phyloP scores from a whole-genome alignment of 495 filamentous ascomycete species.

The Terfezia boudieri region DNA sequence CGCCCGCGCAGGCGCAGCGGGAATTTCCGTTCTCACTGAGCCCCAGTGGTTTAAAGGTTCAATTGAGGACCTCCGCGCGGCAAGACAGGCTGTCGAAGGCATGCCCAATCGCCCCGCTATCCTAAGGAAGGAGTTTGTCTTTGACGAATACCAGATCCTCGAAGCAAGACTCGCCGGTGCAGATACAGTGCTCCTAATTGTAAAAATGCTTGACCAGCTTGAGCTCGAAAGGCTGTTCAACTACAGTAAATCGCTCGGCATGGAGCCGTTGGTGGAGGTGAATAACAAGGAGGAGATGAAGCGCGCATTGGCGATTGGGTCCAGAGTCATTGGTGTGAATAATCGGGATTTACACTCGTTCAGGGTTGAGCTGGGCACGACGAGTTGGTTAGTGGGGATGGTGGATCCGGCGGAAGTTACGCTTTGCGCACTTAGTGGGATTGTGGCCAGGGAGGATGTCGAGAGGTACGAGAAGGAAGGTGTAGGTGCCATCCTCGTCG shows the following conservation, averaged over 20 bases:
- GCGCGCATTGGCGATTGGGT: slow-evolving; percentile 60
- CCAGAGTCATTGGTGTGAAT: slow-evolving; percentile 95
- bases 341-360: slow-evolving; percentile 91
- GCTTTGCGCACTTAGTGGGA: slow-evolving; percentile 85
- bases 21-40: slow-evolving; percentile 93
- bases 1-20: slow-evolving; percentile 79
- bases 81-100: slow-evolving; percentile 66
- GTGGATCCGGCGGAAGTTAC: slow-evolving; percentile 60
- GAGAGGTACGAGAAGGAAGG: slow-evolving; percentile 68
- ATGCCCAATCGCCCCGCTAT: slow-evolving; percentile 83
- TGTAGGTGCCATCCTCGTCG: slow-evolving; percentile 81
- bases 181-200: slow-evolving; percentile 86
- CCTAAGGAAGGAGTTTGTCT: slow-evolving; percentile 89
- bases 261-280: slow-evolving; percentile 96
- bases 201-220: slow-evolving; percentile 78
- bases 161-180: slow-evolving; percentile 85
- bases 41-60: slow-evolving; percentile 98
- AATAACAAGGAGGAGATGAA: slow-evolving; percentile 87
- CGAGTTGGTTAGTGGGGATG: slow-evolving; percentile 66
- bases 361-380: slow-evolving; percentile 88
- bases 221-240: slow-evolving; percentile 59
- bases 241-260: slow-evolving; percentile 74
- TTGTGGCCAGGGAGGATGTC: slow-evolving; percentile 76
- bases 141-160: slow-evolving; percentile 94
- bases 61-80: slow-evolving; percentile 76